Base-by-base conservation (phyloP, 208 protist genomes). In the Phytomonas serpens region DNA sequence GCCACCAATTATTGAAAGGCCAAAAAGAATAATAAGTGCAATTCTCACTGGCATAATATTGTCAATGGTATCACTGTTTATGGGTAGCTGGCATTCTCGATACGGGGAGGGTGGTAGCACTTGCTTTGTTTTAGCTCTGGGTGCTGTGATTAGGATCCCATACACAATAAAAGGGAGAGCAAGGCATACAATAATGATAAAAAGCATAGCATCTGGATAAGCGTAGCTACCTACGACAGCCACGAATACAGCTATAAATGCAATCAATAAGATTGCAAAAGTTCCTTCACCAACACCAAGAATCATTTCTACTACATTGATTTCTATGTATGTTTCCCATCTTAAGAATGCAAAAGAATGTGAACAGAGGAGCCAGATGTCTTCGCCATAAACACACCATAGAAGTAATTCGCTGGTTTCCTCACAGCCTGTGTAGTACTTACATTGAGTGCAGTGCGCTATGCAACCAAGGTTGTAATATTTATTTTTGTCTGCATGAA, bases 161-260 rank as follows among this genome's bases (percentile, higher is more conserved):
- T 89, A 93, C 37, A 93, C 86, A 67, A 90, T 82, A 30, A 93
- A 82, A 14, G 90, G 90, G 31, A 95, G 64, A 33, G 77, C 30
- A 19, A 89, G 36, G 67, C 73, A 84, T 29, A 47, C 80, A n/a
- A 87, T 3, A 16, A 84, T 36, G 66, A 92, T 84, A 67, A 77
- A 78, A n/a, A 95, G 36, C 29, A 74, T 42, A 13, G 78, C 62
- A 32, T 86, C 52, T 0, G 86, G 86, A 3, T 73, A 65, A 19
- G 90, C 63, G 73, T 90, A 89, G 30, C 72, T 65, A 31, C 80
- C 86, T 16, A 92, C 30, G 11, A 92, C 61, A 11, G 79, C 81
- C 4, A 77, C 61, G 36, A 90, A 33, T 38, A 93, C 67, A 32
- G 79, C 86, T 31, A 93, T 76, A 57, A 51, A 77, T 29, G 84